Base-by-base conservation (phyloP, 768 basidiomycete species). In the Russula foetens region DNA sequence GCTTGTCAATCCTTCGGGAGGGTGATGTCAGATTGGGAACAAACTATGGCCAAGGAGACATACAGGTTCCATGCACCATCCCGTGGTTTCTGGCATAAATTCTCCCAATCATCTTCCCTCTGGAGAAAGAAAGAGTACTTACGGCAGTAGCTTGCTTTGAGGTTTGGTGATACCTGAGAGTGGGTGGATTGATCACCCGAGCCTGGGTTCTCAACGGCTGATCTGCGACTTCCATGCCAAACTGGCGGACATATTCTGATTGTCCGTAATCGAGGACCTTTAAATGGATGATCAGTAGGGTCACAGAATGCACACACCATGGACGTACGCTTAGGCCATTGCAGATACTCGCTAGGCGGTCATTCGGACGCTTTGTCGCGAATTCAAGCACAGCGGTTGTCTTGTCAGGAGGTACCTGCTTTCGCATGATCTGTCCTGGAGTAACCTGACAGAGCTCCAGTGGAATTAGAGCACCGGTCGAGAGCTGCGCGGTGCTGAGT, bases 31-130 rank as follows among this genome's bases (percentile, higher is more conserved):
- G 47, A 15, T 14, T 7, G 38, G 35, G 11, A 19, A 12, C n/a
- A 23, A 33, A 35, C 3, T 14, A 31, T 3, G 8, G 15, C n/a
- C 8, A 35, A 5, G 14, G 2, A 31, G 4, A 74, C 74, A 41
- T 54, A 84, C 90, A 91, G 88, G 59, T 91, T 92, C 90, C 90
- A 92, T 0, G 82, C 72, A 5, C 90, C 90, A 56, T 89, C 82
- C 7, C 70, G 74, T 0, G 88, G 88, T 38, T 68, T 71, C 85
- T 88, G 61, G 15, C 52, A 62, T 29, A 58, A 47, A 44, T 29
- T 50, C 1, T 54, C 47, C 14, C 24, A 23, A 39, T 31, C 21
- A 53, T 38, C 41, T 14, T 15, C 11, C 12, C 59, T 17, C 35
- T 45, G 58, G 26, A 45, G 26, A 53, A 17, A 24, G 56, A 19